These are phyloP conservation scores for Clonostachys byssicola DNA, from an alignment of 2,329 filamentous ascomycete genomes.

Conservation along the genomic window DNA sequence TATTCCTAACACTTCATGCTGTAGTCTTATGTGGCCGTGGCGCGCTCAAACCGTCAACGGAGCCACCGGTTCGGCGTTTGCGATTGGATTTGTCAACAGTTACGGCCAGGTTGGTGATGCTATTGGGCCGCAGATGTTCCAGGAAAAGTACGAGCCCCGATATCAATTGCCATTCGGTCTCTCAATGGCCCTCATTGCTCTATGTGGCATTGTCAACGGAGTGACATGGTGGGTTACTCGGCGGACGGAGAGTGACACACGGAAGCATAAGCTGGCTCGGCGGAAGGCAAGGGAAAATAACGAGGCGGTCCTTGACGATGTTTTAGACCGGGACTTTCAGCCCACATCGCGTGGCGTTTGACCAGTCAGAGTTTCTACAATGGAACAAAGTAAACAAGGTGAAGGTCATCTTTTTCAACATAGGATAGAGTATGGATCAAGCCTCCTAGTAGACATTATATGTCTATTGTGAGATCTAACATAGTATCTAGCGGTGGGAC, in stretches of 20 bases:
- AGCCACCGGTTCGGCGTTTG: constrained; percentile 43
- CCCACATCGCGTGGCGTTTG: background rate
- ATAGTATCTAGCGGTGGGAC: no score
- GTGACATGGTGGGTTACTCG: constrained; percentile 40
- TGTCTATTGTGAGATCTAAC: no score
- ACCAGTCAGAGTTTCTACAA: no score
- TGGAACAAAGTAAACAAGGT: no score
- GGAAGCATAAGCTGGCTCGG: constrained; percentile 34
- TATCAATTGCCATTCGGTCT: constrained; percentile 36
- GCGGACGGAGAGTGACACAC: constrained; percentile 36
- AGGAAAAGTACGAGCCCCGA: constrained; percentile 33
- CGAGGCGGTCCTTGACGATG: constrained; percentile 35
- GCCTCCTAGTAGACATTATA: no score
- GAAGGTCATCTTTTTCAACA: no score
- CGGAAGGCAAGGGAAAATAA: constrained; percentile 31
- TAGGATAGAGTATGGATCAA: no score
- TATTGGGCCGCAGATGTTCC: constrained; percentile 41
- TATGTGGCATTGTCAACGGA: constrained; percentile 32
- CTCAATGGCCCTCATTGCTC: constrained; percentile 36
- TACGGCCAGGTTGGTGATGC: constrained; percentile 45
- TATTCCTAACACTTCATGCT: background rate
- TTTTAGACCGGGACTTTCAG: constrained; percentile 17
- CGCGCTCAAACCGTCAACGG: constrained; percentile 38
- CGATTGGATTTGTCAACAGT: constrained; percentile 43
- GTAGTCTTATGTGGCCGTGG: constrained; percentile 43